Conservation (phyloP, 2,329 filamentous ascomycete species). For the Amauroascus verrucosus region DNA sequence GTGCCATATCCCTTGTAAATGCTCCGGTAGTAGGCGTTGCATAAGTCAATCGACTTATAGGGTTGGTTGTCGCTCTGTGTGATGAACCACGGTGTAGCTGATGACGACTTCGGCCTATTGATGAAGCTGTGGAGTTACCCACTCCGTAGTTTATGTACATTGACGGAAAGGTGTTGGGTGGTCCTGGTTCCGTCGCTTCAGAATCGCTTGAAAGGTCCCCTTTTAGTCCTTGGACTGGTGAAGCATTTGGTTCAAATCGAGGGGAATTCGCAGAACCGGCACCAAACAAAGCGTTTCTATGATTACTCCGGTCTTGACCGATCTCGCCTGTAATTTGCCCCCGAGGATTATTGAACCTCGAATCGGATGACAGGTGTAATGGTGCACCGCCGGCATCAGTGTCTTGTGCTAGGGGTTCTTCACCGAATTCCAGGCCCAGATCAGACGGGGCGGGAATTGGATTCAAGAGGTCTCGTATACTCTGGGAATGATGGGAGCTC, state of each 20-base stretch:
- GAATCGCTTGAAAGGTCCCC: background rate
- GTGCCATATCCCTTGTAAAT: background rate
- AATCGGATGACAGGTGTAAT: background rate
- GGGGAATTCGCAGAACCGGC: background rate
- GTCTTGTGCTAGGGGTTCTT: background rate
- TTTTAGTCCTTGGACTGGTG: background rate
- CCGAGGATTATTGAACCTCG: background rate
- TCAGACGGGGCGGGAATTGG: background rate
- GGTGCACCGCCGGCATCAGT: background rate
- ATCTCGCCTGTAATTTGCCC: background rate
- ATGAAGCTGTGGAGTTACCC: background rate
- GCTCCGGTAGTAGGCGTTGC: background rate
- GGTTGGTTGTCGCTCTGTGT: background rate
- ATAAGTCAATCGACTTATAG: background rate
- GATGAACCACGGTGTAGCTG: background rate
- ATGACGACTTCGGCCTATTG: background rate
- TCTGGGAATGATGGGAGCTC: background rate
- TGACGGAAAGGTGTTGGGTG: background rate
- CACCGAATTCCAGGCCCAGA: background rate
- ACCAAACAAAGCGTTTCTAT: background rate
- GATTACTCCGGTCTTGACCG: background rate
- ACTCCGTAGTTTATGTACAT: background rate
- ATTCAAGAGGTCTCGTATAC: constrained; percentile 3
- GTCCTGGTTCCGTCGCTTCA: background rate
- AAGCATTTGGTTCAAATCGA: background rate